Evolutionary conservation across 1,139 yeast genomes (phyloP).

Genomic region (Yamadazyma trypodendri): DNA sequence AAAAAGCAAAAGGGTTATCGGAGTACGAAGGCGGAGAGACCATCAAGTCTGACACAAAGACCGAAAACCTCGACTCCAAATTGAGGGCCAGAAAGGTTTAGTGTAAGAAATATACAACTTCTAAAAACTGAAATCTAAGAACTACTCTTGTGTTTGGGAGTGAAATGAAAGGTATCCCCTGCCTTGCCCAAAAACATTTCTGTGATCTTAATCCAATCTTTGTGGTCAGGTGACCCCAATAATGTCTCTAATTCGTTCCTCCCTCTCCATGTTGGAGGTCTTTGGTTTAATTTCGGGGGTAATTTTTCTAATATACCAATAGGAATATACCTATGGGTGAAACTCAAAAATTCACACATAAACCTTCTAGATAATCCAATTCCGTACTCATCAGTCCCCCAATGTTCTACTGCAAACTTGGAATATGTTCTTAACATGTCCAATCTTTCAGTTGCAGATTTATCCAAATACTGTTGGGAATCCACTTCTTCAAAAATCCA

Average conservation of each 20-base stretch:
- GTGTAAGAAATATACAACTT: neutral
- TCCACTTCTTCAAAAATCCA: conserved; percentile 98
- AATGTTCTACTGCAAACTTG: conserved; percentile 84
- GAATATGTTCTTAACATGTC: conserved; percentile 70
- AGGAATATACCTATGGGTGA: conserved; percentile 92
- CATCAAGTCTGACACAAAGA: conserved; percentile 1
- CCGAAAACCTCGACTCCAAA: conserved; percentile 2
- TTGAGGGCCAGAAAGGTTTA: conserved; percentile 10
- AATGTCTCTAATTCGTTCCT: conserved; percentile 90
- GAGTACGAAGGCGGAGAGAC: conserved; percentile 45
- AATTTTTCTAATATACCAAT: conserved; percentile 85
- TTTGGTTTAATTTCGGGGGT: conserved; percentile 87
- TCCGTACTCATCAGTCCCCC: conserved; percentile 98
- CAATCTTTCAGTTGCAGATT: conserved; percentile 83
- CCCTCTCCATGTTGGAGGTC: conserved; percentile 95
- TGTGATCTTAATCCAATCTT: conserved; percentile 95
- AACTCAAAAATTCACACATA: conserved; percentile 91
- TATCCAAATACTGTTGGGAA: conserved; percentile 84
- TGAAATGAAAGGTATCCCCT: conserved; percentile 69
- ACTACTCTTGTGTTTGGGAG: conserved; percentile 94
- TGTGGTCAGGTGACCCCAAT: conserved; percentile 79
- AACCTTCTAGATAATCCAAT: conserved; percentile 84
- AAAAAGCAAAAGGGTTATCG: conserved; percentile 66
- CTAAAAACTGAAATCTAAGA: conserved; percentile 47
- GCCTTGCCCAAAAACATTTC: conserved; percentile 94